A percentile compares a stretch with the other conserved stretches of the same genome.
Conservation (phyloP, 768 basidiomycete genomes). For the Mrakia frigida region DNA sequence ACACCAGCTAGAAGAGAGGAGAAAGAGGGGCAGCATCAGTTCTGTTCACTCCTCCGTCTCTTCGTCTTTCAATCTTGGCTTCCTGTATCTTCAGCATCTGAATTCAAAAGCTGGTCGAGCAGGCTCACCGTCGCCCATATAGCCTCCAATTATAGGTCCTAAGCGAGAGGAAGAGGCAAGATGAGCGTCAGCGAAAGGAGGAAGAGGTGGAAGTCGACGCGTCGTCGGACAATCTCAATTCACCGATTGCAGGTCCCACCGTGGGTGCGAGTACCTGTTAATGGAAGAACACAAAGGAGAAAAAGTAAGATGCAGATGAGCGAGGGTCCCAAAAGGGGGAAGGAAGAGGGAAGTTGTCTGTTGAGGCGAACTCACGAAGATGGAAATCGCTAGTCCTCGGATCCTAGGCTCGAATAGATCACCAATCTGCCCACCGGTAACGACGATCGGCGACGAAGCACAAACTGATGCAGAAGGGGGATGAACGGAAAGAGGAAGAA, state of each 20-base stretch:
- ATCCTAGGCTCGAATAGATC: slow-evolving; percentile 41
- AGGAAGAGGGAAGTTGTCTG: not conserved
- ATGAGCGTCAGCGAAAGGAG: not conserved
- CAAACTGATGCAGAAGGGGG: slow-evolving; percentile 45
- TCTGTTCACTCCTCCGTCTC: slow-evolving; percentile 34
- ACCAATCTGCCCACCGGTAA: slow-evolving; percentile 46
- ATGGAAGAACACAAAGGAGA: not conserved
- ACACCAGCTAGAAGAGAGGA: slow-evolving; percentile 37
- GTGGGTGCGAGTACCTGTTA: slow-evolving; percentile 42
- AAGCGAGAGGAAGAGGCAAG: not conserved
- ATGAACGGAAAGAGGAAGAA: slow-evolving; percentile 47
- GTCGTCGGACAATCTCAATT: not conserved
- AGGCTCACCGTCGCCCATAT: slow-evolving; percentile 41
- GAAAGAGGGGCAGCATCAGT: not conserved
- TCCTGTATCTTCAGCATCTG: too few species aligned
- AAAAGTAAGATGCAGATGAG: not conserved
- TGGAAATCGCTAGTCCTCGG: slow-evolving; percentile 44
- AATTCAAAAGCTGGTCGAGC: slow-evolving; percentile 26
- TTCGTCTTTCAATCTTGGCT: too few species aligned
- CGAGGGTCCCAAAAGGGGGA: not conserved
- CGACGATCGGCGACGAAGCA: slow-evolving; percentile 47
- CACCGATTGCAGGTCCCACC: slow-evolving; percentile 43
- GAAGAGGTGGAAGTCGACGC: not conserved
- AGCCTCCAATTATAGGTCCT: slow-evolving; percentile 39
- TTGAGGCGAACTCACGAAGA: slow-evolving; percentile 35